Percentiles rank a stretch among this genome's conserved stretches.
Evolutionary conservation across 768 basidiomycete genomes (phyloP).

Genomic region (Trametes sanguinea): DNA sequence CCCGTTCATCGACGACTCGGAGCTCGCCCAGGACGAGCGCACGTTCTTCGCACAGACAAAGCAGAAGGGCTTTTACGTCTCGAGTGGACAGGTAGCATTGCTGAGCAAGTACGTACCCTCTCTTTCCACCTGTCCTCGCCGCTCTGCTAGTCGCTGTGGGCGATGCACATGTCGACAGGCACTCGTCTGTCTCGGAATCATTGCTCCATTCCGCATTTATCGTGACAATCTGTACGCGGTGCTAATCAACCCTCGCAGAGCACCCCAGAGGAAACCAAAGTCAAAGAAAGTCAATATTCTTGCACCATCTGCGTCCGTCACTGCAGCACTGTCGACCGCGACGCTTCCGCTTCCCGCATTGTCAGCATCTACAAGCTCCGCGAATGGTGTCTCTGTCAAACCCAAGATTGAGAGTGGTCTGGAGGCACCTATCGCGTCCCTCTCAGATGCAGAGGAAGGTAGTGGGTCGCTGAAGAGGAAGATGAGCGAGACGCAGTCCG

Average conservation of each 20-base stretch:
- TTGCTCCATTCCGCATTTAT: too few relatives aligned
- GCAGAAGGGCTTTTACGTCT: slow-evolving; percentile 92
- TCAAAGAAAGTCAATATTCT: slow-evolving; percentile 52
- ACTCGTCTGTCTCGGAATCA: too few relatives aligned
- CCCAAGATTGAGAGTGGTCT: slow-evolving; percentile 43
- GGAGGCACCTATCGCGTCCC: slow-evolving; percentile 52
- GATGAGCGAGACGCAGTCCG: slow-evolving; percentile 18
- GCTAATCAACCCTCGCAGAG: too few relatives aligned
- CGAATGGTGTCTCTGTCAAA: slow-evolving; percentile 23
- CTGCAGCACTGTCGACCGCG: slow-evolving; percentile 30
- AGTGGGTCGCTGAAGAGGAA: slow-evolving; percentile 32
- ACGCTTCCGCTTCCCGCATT: slow-evolving; percentile 22
- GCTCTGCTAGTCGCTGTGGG: background rate
- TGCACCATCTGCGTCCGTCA: slow-evolving; percentile 31
- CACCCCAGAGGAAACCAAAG: slow-evolving; percentile 68
- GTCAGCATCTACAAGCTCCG: slow-evolving; percentile 2
- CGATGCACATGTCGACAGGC: too few relatives aligned
- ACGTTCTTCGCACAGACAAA: slow-evolving; percentile 90
- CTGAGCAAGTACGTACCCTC: slow-evolving; percentile 58
- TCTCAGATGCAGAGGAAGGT: slow-evolving; percentile 42
- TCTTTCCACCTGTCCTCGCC: background rate
- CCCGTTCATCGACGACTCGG: slow-evolving; percentile 98
- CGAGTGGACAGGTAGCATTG: slow-evolving; percentile 82
- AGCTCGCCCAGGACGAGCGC: slow-evolving; percentile 86
- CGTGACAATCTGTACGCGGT: too few relatives aligned